Conservation (phyloP, 495 filamentous ascomycete species). For the Xylaria curta region DNA sequence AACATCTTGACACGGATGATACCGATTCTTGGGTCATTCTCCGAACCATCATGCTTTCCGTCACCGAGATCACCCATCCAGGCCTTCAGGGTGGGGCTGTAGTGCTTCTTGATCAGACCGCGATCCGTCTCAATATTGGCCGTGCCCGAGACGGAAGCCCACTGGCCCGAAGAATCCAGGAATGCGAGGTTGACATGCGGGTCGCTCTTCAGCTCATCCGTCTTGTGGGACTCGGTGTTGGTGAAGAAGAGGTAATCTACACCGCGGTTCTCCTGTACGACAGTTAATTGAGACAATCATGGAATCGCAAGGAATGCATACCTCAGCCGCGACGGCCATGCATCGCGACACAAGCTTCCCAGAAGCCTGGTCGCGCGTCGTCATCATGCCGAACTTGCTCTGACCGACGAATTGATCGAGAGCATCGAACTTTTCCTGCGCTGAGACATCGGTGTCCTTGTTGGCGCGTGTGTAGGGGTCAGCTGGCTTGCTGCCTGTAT, state of each 20-base stretch:
- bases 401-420: conserved; percentile 69
- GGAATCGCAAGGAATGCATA: conserved; percentile 40
- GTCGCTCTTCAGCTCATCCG: conserved; percentile 77
- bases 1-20: conserved; percentile 70
- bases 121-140: conserved; percentile 72
- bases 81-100: conserved; percentile 75
- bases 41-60: conserved; percentile 82
- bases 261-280: conserved; percentile 69
- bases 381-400: conserved; percentile 82
- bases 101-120: conserved; percentile 73
- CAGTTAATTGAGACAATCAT: neutral
- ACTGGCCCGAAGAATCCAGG: conserved; percentile 72
- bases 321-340: conserved; percentile 89
- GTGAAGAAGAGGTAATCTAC: conserved; percentile 93
- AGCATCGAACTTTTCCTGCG: conserved; percentile 82
- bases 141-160: conserved; percentile 79
- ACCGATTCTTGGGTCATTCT: conserved; percentile 79
- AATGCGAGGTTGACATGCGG: conserved; percentile 86
- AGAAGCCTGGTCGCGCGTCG: conserved; percentile 62
- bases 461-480: conserved; percentile 87
- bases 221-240: conserved; percentile 93
- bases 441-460: conserved; percentile 61
- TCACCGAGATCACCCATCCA: conserved; percentile 94
- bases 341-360: conserved; percentile 77
- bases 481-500: conserved; percentile 60